phyloP scores from a whole-genome alignment of 352 stramenopile species.

The Aphanomyces euteiches region DNA sequence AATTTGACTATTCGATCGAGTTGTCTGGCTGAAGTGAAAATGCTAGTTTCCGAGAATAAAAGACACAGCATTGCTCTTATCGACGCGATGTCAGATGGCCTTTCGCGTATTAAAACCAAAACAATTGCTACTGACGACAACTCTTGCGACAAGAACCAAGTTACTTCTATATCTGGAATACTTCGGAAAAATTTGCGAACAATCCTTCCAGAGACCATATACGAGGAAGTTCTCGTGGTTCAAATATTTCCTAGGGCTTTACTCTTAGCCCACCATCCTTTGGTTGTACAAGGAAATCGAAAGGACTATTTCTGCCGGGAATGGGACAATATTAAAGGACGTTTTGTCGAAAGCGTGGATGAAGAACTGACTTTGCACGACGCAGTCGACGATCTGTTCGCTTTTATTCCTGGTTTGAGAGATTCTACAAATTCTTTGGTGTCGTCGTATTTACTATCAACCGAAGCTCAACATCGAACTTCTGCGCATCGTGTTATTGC shows the following conservation, averaged over 20 bases:
- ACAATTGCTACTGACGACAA: background rate
- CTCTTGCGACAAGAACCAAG: background rate
- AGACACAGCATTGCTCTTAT: conserved; percentile 10
- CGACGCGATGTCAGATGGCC: conserved; percentile 2
- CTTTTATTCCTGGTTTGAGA: conserved; percentile 61
- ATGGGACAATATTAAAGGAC: conserved; percentile 59
- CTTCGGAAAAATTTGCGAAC: conserved; percentile 27
- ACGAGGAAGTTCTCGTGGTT: conserved; percentile 27
- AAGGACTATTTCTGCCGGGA: conserved; percentile 50
- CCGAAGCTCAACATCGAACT: conserved; percentile 45
- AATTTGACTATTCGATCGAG: background rate
- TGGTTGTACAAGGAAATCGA: conserved; percentile 59
- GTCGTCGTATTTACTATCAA: conserved; percentile 56
- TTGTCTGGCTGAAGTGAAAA: background rate
- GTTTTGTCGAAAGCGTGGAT: conserved; percentile 45
- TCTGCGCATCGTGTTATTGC: conserved; percentile 64
- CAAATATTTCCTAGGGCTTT: conserved; percentile 50
- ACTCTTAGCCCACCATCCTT: conserved; percentile 68
- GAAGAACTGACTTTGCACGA: conserved; percentile 52
- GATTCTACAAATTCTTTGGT: conserved; percentile 44
- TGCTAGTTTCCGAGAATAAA: background rate
- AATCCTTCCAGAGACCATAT: conserved; percentile 35
- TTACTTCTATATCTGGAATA: conserved; percentile 18
- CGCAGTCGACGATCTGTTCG: conserved; percentile 75
- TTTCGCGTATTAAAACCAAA: background rate